Percentiles rank a stretch among this genome's conserved stretches.
These are phyloP conservation scores for Lentithecium fluviatile DNA, from an alignment of 495 filamentous ascomycete genomes.

Conservation along the genomic window DNA sequence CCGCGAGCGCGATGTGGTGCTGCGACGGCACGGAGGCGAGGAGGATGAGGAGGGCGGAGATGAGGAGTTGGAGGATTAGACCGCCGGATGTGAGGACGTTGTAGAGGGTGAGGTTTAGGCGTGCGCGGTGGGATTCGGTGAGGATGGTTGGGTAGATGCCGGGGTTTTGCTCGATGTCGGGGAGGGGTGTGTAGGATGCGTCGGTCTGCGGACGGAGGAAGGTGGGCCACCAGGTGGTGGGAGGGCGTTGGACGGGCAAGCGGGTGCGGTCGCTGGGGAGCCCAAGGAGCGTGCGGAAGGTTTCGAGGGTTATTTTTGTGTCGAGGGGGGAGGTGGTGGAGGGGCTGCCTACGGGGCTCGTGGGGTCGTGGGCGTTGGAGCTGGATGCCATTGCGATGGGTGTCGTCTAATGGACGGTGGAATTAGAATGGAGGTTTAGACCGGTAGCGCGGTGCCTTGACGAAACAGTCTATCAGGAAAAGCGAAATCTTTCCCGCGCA, in stretches of 20 bases:
- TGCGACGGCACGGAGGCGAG: conserved; percentile 27
- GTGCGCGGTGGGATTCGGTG: conserved; percentile 12
- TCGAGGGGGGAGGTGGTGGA: conserved; percentile 20
- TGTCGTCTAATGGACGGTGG: too few relatives aligned
- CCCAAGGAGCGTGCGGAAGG: conserved; percentile 31
- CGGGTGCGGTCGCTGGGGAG: conserved; percentile 15
- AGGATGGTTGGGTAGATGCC: conserved; percentile 30
- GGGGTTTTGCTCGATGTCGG: conserved; percentile 28
- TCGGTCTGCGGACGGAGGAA: conserved; percentile 6
- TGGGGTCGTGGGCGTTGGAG: too few relatives aligned
- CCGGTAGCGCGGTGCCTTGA: too few relatives aligned
- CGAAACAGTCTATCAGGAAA: too few relatives aligned
- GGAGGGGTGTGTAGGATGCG: background rate
- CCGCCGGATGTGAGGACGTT: conserved; percentile 14
- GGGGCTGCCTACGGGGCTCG: background rate
- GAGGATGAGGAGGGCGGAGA: conserved; percentile 29
- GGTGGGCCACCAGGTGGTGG: conserved; percentile 21
- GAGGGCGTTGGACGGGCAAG: conserved; percentile 4
- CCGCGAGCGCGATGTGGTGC: conserved; percentile 28
- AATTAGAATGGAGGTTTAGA: too few relatives aligned
- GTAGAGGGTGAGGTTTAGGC: conserved; percentile 6
- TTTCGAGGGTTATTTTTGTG: conserved; percentile 24
- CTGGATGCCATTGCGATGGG: too few relatives aligned
- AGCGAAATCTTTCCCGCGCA: too few relatives aligned
- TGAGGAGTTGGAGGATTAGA: conserved; percentile 26